Base-by-base conservation (phyloP, 345 rosid species). In the Melaleuca alternifolia region DNA sequence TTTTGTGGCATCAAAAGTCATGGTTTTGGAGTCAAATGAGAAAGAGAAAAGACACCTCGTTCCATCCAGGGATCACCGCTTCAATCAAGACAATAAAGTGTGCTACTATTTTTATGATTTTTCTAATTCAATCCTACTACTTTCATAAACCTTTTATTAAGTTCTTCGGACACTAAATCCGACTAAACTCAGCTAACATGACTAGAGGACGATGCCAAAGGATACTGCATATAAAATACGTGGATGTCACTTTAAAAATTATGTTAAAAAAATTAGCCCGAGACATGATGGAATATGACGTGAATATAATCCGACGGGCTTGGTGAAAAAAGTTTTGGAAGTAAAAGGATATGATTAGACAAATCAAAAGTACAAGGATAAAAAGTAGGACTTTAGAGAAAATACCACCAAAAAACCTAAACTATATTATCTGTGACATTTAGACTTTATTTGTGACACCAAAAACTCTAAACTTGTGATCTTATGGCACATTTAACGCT, bases 1-100 rank as follows among this genome's bases (percentile, higher is more conserved):
- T n/a, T 12, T 13, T n/a, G 37, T 28, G 37, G 20, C 10, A 0
- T 6, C 10, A 1, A 12, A n/a, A n/a, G 28, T 1, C 20, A 13
- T 61, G 41, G 0, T 61, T 61, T 28, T 61, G 41, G 41, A 61
- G 13, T 28, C 41, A 28, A 0, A 62, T 30, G 16, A 62, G 41
- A 14, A 33, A 15, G 3, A 6, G 15, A 7, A 62, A 61, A 6
- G 33, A 61, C 37, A 65, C 20, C 15, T 30, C 44, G 30, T 9
- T 62, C 5, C 44, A 3, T 0, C 6, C 10, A 15, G 37, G 15
- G 20, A 62, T 62, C 5, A 15, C 76, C 56, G 3, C 24, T 33
- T 30, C 15, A 65, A 30, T 65, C 44, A 65, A 65, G 44, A 65
- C 30, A 15, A 28, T 7, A 14, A 14, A 11, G 11, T 65, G 1